Percentiles rank a stretch among this genome's conserved stretches.
phyloP scores from a whole-genome alignment of 106 monocot species.

The Triglochin maritima region DNA sequence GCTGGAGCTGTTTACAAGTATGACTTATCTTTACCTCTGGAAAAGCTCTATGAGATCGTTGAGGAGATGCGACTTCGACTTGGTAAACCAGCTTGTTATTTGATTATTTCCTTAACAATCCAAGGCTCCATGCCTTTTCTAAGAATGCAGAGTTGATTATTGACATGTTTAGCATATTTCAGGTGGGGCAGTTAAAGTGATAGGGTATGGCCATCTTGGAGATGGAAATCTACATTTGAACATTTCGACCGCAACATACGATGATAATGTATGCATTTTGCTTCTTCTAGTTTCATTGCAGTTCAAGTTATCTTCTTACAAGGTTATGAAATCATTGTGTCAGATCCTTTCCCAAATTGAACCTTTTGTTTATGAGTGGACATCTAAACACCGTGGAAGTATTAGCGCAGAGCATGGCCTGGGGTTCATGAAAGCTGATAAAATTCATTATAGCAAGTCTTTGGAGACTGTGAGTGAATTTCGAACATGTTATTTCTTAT shows the following conservation, averaged over 20 bases:
- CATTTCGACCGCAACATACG: constrained; percentile 49
- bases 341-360: constrained; percentile 82
- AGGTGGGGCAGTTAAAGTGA: constrained; percentile 58
- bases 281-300: not conserved
- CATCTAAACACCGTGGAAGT: constrained; percentile 67
- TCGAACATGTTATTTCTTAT: not conserved
- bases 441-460: constrained; percentile 95
- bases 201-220: constrained; percentile 94
- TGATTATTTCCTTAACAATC: not conserved
- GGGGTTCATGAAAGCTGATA: constrained; percentile 95
- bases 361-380: constrained; percentile 97
- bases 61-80: constrained; percentile 73
- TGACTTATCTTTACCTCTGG: constrained; percentile 83
- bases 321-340: not conserved
- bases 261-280: constrained; percentile 44
- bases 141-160: too few relatives aligned
- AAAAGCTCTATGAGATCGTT: constrained; percentile 71
- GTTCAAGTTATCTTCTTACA: not conserved
- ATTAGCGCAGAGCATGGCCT: constrained; percentile 98
- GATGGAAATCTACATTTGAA: constrained; percentile 95
- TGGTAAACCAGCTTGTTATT: constrained; percentile 21
- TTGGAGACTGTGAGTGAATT: constrained; percentile 47
- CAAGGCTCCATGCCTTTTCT: not conserved
- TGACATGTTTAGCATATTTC: not conserved
- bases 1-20: constrained; percentile 94